These are phyloP conservation scores for Phytopythium vexans DNA, from an alignment of 352 stramenopile genomes.

Conservation along the genomic window DNA sequence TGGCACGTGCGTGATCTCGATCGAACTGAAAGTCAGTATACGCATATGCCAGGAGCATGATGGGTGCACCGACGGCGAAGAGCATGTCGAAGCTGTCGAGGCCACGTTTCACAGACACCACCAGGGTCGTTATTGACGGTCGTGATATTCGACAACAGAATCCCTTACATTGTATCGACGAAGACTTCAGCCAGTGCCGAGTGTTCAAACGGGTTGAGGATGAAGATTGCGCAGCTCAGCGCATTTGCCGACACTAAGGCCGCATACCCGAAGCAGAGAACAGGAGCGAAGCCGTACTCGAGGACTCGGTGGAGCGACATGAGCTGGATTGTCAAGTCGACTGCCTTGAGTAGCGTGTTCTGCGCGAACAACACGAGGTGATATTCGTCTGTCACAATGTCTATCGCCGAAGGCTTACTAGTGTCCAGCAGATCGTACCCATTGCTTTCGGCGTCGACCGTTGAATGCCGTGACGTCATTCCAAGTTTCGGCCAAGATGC, in stretches of 20 bases:
- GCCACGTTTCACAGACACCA: neutral
- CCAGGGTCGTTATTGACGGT: neutral
- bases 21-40: slow-evolving; percentile 5
- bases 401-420: neutral
- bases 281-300: slow-evolving; percentile 1
- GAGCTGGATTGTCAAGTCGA: slow-evolving; percentile 4
- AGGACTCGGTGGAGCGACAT: slow-evolving; percentile 1
- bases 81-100: slow-evolving; percentile 7
- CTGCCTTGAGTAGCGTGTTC: slow-evolving; percentile 4
- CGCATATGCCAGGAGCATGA: slow-evolving; percentile 3
- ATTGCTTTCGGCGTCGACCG: slow-evolving; percentile 2
- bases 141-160: neutral
- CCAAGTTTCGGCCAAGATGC: neutral
- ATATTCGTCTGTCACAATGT: neutral
- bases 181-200: slow-evolving; percentile 5
- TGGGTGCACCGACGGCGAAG: slow-evolving; percentile 6
- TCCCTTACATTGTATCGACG: slow-evolving; percentile 4
- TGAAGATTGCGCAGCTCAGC: slow-evolving; percentile 2
- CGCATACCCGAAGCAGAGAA: slow-evolving; percentile 1
- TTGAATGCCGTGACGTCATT: neutral
- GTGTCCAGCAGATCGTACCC: neutral
- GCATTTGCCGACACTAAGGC: neutral
- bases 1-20: neutral
- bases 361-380: neutral
- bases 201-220: slow-evolving; percentile 4